Conservation (phyloP, 2,329 filamentous ascomycete genomes). For the Daldinia sp. region DNA sequence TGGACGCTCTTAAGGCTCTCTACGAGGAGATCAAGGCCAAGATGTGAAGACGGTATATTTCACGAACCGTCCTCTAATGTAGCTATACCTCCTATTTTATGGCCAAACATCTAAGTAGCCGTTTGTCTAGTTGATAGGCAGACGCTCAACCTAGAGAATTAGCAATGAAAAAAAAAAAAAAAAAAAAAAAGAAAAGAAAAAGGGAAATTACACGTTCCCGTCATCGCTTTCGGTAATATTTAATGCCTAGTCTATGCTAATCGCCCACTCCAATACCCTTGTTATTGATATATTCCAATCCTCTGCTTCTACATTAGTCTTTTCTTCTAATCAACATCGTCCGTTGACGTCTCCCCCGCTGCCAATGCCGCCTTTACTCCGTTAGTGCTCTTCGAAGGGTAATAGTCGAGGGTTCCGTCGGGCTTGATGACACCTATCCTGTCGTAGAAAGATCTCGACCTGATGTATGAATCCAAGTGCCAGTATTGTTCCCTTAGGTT, state of each 20-base stretch:
- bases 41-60: constrained; percentile 71
- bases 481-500: constrained; percentile 81
- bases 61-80: constrained; percentile 7
- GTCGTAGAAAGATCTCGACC: constrained; percentile 86
- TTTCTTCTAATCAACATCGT: constrained; percentile 57
- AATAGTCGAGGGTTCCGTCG: constrained; percentile 76
- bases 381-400: constrained; percentile 52
- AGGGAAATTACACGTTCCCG: neutral
- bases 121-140: constrained; percentile 1
- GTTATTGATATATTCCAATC: neutral
- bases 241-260: constrained; percentile 25
- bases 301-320: neutral
- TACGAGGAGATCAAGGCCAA: constrained; percentile 87
- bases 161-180: constrained; percentile 4
- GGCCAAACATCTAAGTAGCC: neutral
- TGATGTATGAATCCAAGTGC: constrained; percentile 85
- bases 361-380: constrained; percentile 36
- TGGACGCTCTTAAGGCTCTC: constrained; percentile 82
- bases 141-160: neutral
- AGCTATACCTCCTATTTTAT: neutral
- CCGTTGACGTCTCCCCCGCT: constrained; percentile 49
- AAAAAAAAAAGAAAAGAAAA: constrained; percentile 1
- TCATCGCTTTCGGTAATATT: constrained; percentile 16
- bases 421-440: constrained; percentile 74
- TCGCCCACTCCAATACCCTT: constrained; percentile 4